Evolutionary conservation across 108 stramenopile species (phyloP).

Genomic region (Stephanodiscus triporus): DNA sequence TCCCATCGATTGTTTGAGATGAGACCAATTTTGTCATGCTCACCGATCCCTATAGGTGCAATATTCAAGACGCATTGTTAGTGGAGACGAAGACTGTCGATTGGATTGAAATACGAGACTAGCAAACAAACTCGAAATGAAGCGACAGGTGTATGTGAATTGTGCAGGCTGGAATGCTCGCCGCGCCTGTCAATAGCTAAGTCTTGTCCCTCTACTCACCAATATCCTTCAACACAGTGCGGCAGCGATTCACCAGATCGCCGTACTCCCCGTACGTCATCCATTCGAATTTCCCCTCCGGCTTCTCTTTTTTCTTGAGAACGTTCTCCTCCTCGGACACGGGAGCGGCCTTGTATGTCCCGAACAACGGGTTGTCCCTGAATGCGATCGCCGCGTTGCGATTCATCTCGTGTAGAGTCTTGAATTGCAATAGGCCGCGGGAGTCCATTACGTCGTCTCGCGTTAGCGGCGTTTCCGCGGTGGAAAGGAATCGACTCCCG

Average conservation of each 20-base stretch:
- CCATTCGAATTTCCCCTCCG: constrained; percentile 61
- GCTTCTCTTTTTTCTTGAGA: constrained; percentile 37
- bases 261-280: constrained; percentile 79
- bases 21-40: constrained; percentile 83
- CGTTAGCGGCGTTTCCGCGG: constrained; percentile 29
- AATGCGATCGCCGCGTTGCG: constrained; percentile 61
- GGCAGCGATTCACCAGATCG: constrained; percentile 60
- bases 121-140: not conserved
- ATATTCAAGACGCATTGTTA: not conserved
- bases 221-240: constrained; percentile 79
- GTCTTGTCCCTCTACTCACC: constrained; percentile 50
- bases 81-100: not conserved
- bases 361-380: constrained; percentile 69
- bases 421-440: constrained; percentile 58
- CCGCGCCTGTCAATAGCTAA: not conserved
- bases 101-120: not conserved
- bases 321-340: constrained; percentile 31
- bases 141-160: no score
- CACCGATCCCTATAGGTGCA: constrained; percentile 57
- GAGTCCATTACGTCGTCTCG: constrained; percentile 67
- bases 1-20: constrained; percentile 95
- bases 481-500: not conserved
- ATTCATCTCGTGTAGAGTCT: constrained; percentile 85
- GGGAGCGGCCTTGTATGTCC: constrained; percentile 56
- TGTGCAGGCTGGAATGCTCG: not conserved